Evolutionary conservation across 2,329 filamentous ascomycete species (phyloP).

Genomic region (Zelopaecilomyces penicillatus): DNA sequence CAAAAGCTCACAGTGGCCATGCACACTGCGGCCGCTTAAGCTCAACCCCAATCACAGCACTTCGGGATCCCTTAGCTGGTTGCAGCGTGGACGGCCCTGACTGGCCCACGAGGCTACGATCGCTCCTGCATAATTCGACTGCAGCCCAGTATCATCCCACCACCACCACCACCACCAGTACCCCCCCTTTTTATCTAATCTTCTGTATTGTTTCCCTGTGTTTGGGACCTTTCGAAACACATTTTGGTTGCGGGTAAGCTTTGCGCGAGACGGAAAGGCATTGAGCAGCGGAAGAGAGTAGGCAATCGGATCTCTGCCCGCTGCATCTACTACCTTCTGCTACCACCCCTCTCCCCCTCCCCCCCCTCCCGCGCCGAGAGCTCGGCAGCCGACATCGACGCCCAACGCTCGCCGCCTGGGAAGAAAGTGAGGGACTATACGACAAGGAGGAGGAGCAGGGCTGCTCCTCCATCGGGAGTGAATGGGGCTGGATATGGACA

Average conservation of each 20-base stretch:
- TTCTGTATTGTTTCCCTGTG: no score
- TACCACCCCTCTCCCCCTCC: not conserved
- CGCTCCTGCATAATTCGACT: constrained; percentile 10
- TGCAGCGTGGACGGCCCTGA: constrained; percentile 17
- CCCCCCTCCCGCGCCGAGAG: constrained; percentile 1
- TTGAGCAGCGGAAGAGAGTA: no score
- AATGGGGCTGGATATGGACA: constrained; percentile 24
- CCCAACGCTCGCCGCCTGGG: constrained; percentile 1
- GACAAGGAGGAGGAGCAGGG: not conserved
- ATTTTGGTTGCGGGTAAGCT: no score
- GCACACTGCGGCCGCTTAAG: constrained; percentile 9
- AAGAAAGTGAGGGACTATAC: not conserved
- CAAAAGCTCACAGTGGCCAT: constrained; percentile 9
- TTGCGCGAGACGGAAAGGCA: no score
- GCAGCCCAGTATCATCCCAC: not conserved
- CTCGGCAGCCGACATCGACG: constrained; percentile 3
- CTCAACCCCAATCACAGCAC: constrained; percentile 12
- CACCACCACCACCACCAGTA: no score
- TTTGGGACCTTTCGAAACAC: no score
- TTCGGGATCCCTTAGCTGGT: constrained; percentile 11
- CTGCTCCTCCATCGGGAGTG: not conserved
- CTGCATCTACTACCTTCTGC: not conserved
- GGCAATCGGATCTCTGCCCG: no score
- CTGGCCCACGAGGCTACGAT: constrained; percentile 14
- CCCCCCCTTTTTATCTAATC: no score